A percentile compares a stretch with the other conserved stretches of the same genome.
These are phyloP conservation scores for Coemansia sp. DNA, from an alignment of 192 early-diverging fungal species.

Conservation along the genomic window DNA sequence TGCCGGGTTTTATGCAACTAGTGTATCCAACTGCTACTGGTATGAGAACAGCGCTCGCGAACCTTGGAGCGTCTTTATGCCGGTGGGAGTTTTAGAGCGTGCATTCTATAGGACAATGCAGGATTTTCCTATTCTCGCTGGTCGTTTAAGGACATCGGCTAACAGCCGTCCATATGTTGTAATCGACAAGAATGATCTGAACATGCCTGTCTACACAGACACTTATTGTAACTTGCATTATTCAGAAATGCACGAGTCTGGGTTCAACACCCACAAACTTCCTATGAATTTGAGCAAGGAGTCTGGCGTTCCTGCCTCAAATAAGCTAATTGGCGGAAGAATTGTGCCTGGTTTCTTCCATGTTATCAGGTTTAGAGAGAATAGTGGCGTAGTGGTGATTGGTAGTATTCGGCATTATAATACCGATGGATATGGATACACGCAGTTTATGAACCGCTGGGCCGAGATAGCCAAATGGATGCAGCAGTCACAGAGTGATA, in stretches of 20 bases:
- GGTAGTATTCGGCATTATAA: slow-evolving; percentile 23
- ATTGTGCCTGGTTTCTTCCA: slow-evolving; percentile 14
- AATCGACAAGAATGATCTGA: slow-evolving; percentile 19
- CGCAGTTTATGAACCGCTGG: slow-evolving; percentile 27
- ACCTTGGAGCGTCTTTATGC: slow-evolving; percentile 16
- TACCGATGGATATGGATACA: slow-evolving; percentile 20
- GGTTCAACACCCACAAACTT: slow-evolving; percentile 9
- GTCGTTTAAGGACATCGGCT: not conserved
- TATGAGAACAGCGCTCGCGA: slow-evolving; percentile 6
- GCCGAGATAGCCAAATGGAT: slow-evolving; percentile 15
- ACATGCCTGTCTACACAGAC: slow-evolving; percentile 29
- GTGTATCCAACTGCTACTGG: slow-evolving; percentile 14
- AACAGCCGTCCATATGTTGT: slow-evolving; percentile 5
- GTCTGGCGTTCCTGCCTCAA: not conserved
- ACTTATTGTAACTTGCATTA: slow-evolving; percentile 12
- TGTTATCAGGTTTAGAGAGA: slow-evolving; percentile 14
- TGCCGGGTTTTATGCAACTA: not conserved
- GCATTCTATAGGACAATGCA: slow-evolving; percentile 19
- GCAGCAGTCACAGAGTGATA: not conserved
- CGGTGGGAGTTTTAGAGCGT: not conserved
- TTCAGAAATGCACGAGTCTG: not conserved
- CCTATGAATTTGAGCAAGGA: not conserved
- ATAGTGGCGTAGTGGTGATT: slow-evolving; percentile 28
- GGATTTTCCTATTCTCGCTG: slow-evolving; percentile 28
- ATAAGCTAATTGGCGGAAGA: not conserved